Evolutionary conservation across 495 filamentous ascomycete species (phyloP), one percentile per base, ranked within the genome.

Genomic region (Lophiotrema nucula): DNA sequence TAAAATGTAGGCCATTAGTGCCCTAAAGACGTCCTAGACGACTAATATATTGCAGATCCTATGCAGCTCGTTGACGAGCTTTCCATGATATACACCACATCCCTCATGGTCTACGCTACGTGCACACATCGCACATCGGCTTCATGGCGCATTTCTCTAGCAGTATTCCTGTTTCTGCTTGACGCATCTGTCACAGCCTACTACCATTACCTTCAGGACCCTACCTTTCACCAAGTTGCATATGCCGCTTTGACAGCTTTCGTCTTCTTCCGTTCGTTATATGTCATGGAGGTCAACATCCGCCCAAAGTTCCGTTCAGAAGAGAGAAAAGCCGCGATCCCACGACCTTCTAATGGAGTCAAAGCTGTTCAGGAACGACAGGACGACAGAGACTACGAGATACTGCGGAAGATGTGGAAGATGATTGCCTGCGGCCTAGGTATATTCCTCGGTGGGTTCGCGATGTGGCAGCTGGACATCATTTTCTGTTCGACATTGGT

Each of bases 61-160:
- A 96, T 96, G 93, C 93, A 98, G 69, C 83, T 97, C 15, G 87
- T 97, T 28, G 93, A 98, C 67, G 93, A 98, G 73, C 80, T 97
- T 6, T 89, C 86, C 57, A 97, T 97, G 93, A 96, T 98, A 25
- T 97, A 98, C 69, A 96, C 92, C 1, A 95, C 92, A 6, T 95
- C 88, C 62, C 72, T 96, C n/a, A 95, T 96, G 87, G 85, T 78
- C 70, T 95, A 87, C 70, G 90, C 89, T 13, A 88, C 88, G 18
- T 93, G 96, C 70, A 84, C 87, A 10, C 88, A 92, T 72, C 81
- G 77, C 4, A 78, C 79, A 56, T 76, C 89, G 4, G 62, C 67
- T 11, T 60, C 53, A n/a, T 74, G 85, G 31, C 78, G 82, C 6
- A 44, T 79, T 3, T 49, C 80, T 48, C 75, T 96, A 37, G 92